Evolutionary conservation across 352 stramenopile genomes (phyloP).

Genomic region (Pythium guiyangense): DNA sequence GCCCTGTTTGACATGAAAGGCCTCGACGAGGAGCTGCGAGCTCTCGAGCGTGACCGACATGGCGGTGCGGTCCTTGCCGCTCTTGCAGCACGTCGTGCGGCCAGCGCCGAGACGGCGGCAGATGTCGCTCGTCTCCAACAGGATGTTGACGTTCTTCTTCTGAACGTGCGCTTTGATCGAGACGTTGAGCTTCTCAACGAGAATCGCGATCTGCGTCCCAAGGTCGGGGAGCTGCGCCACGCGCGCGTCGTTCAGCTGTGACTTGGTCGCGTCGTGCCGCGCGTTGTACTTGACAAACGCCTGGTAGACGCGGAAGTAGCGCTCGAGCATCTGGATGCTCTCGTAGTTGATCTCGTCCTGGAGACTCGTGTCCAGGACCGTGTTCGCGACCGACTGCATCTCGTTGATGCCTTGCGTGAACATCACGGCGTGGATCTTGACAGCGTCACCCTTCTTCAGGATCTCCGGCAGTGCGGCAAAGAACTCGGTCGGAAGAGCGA

Average conservation of each 20-base stretch:
- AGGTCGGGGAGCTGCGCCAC: constrained; percentile 42
- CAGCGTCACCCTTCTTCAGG: constrained; percentile 54
- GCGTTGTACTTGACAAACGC: constrained; percentile 39
- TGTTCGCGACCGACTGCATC: constrained; percentile 91
- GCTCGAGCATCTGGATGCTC: constrained; percentile 57
- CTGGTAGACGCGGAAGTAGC: constrained; percentile 79
- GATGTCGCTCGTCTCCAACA: constrained; percentile 84
- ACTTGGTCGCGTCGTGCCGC: constrained; percentile 9
- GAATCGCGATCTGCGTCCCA: constrained; percentile 46
- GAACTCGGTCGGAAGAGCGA: constrained; percentile 53
- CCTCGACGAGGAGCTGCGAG: constrained; percentile 86
- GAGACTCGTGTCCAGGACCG: constrained; percentile 74
- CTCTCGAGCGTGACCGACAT: constrained; percentile 97
- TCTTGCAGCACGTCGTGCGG: constrained; percentile 96
- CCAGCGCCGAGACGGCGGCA: constrained; percentile 89
- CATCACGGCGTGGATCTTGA: constrained; percentile 77
- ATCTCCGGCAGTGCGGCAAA: constrained; percentile 56
- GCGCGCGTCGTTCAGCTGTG: constrained; percentile 17
- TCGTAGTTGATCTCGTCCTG: constrained; percentile 86
- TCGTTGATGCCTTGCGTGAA: constrained; percentile 93
- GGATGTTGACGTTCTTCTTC: constrained; percentile 86
- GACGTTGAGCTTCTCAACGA: constrained; percentile 52
- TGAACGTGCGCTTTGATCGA: constrained; percentile 61
- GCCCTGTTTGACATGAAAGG: constrained; percentile 85
- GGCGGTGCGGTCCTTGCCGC: constrained; percentile 95